Evolutionary conservation across 2,329 filamentous ascomycete genomes (phyloP), one percentile per base, ranked within the genome.

Genomic region (Phoma sp.): DNA sequence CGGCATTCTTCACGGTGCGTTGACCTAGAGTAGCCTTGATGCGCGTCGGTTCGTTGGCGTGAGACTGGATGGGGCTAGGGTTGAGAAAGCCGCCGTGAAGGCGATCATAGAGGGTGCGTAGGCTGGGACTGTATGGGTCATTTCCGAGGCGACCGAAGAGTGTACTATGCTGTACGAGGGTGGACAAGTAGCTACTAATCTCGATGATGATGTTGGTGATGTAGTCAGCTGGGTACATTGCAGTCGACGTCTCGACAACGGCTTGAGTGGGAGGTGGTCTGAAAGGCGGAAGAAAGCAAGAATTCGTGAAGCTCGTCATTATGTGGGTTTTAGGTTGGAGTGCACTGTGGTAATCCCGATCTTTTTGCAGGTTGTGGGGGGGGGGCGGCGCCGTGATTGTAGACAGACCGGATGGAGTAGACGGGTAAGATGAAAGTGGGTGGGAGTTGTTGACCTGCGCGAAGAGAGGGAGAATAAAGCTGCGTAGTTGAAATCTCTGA

Each of bases 1-100:
- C 1, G 63, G 85, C 4, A 90, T 79, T 9, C 86, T 82, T 60
- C 87, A 85, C 3, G 86, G 87, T 3, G 88, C 88, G 27, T 74
- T 73, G 55, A 85, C 33, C 32, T 83, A 62, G 31, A 12, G 48
- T 65, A 87, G 91, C 25, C n/a, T 55, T 52, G 46, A 58, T 43
- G 29, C 52, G 59, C 6, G 29, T 24, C n/a, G 39, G 44, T 17
- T 56, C 53, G 48, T 59, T 62, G 47, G 61, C 55, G 36, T 59
- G 50, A 8, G 51, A 17, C 12, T 60, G 58, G 3, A 65, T 55
- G 4, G 55, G 51, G 35, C 57, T 64, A 4, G 65, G 69, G 7
- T 38, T 40, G 29, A 60, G 45, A 7, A 62, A 51, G 61, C 75
- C 51, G 51, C 66, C 21, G 63, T 78, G 17, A 66, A 82, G 67